These are phyloP conservation scores for Rhizopogon vesiculosus DNA, from an alignment of 768 basidiomycete species.

Conservation along the genomic window DNA sequence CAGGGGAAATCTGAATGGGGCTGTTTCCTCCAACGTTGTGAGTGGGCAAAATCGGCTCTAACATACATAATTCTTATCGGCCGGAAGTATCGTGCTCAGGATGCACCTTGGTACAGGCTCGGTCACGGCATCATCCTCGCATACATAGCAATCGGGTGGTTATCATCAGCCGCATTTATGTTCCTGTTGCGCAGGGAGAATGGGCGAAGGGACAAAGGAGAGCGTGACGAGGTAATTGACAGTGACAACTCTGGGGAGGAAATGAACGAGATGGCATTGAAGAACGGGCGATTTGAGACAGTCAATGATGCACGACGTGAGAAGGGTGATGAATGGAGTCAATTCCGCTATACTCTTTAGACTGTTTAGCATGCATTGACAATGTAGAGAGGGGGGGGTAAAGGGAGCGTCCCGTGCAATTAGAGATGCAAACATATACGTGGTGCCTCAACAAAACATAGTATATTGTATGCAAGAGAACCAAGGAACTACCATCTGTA, in stretches of 20 bases:
- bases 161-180: slow-evolving; percentile 45
- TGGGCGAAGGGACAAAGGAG: slow-evolving; percentile 55
- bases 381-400: not conserved
- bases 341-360: slow-evolving; percentile 62
- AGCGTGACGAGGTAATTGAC: slow-evolving; percentile 62
- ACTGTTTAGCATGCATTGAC: slow-evolving; percentile 44
- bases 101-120: slow-evolving; percentile 63
- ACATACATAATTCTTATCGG: not conserved
- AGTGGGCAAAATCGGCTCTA: slow-evolving; percentile 17
- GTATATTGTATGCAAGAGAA: not conserved
- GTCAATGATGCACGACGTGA: slow-evolving; percentile 53
- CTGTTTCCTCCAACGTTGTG: slow-evolving; percentile 63
- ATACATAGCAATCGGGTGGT: slow-evolving; percentile 64
- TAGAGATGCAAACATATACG: slow-evolving; percentile 20
- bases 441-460: not conserved
- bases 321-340: slow-evolving; percentile 73
- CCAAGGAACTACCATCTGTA: slow-evolving; percentile 10
- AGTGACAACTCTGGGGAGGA: slow-evolving; percentile 43
- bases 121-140: slow-evolving; percentile 67
- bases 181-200: slow-evolving; percentile 55
- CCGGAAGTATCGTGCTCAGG: slow-evolving; percentile 55
- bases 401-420: slow-evolving; percentile 15
- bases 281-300: slow-evolving; percentile 50
- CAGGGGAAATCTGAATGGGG: slow-evolving; percentile 65
- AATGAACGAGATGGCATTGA: slow-evolving; percentile 16